A percentile compares a stretch with the other conserved stretches of the same genome.
These are phyloP conservation scores for Cucurbitaria berberidis DNA, from an alignment of 2,329 filamentous ascomycete genomes.

Conservation along the genomic window DNA sequence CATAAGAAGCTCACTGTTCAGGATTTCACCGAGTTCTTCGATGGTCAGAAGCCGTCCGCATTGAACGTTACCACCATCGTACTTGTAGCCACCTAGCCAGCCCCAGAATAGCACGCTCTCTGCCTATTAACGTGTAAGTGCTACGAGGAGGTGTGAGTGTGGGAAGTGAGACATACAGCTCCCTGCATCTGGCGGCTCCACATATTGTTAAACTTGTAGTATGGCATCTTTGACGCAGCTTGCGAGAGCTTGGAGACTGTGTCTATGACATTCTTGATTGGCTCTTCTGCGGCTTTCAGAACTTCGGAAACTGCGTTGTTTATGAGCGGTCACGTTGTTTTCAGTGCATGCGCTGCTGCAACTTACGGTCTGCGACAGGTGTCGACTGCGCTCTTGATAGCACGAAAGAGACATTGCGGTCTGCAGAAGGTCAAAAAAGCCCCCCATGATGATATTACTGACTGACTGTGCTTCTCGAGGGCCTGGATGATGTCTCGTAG, in stretches of 20 bases:
- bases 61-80: conserved; percentile 58
- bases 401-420: conserved; percentile 78
- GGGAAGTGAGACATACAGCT: conserved; percentile 58
- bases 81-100: conserved; percentile 79
- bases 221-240: conserved; percentile 84
- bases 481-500: conserved; percentile 80
- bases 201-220: conserved; percentile 95
- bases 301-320: conserved; percentile 67
- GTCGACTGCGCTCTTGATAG: conserved; percentile 91
- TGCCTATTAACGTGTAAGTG: conserved; percentile 49
- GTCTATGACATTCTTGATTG: conserved; percentile 73
- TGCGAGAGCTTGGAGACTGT: conserved; percentile 73
- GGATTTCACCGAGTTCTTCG: conserved; percentile 80
- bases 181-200: conserved; percentile 88
- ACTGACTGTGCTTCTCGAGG: conserved; percentile 75
- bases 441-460: neutral
- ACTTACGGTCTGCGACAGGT: conserved; percentile 67
- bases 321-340: conserved; percentile 11
- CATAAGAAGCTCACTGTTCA: conserved; percentile 65
- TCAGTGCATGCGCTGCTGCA: neutral
- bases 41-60: conserved; percentile 77
- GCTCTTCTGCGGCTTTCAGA: conserved; percentile 70
- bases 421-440: conserved; percentile 47
- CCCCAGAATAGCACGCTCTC: conserved; percentile 67
- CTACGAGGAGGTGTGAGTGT: neutral